These are phyloP conservation scores for Trichoderma atroviride DNA, from an alignment of 2,329 filamentous ascomycete species.

Conservation along the genomic window DNA sequence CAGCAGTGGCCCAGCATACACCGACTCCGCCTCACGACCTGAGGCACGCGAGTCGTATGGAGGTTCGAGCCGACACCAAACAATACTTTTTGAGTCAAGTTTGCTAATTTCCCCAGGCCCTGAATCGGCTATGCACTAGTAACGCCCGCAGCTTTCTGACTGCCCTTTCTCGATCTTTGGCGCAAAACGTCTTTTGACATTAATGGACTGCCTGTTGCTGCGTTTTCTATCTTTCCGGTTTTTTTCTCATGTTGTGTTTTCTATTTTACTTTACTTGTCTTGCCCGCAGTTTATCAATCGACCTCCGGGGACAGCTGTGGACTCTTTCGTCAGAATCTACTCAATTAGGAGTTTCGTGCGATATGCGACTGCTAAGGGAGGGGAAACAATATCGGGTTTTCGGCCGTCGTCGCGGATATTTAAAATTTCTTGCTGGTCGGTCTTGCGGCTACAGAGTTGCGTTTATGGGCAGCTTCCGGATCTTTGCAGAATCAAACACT, in stretches of 20 bases:
- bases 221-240: conserved; percentile 31
- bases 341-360: conserved; percentile 43
- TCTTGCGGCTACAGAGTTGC: conserved; percentile 43
- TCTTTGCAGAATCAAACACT: conserved; percentile 45
- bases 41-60: conserved; percentile 50
- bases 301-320: conserved; percentile 38
- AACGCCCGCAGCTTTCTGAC: conserved; percentile 10
- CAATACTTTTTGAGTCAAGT: conserved; percentile 26
- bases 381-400: conserved; percentile 41
- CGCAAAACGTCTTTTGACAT: conserved; percentile 28
- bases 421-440: conserved; percentile 41
- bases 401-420: conserved; percentile 40
- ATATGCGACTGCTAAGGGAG: conserved; percentile 43
- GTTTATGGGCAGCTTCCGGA: conserved; percentile 45
- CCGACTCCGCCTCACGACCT: conserved; percentile 47
- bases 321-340: conserved; percentile 38
- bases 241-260: conserved; percentile 30
- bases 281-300: conserved; percentile 36
- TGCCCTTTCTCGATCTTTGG: conserved; percentile 17
- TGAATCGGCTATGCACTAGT: conserved; percentile 19
- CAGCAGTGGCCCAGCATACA: conserved; percentile 42
- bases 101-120: conserved; percentile 29
- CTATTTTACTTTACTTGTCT: conserved; percentile 24
- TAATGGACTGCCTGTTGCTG: conserved; percentile 36
- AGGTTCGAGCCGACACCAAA: conserved; percentile 41